phyloP scores from a whole-genome alignment of 2,329 filamentous ascomycete species.

The Paraconiothyrium brasiliense region DNA sequence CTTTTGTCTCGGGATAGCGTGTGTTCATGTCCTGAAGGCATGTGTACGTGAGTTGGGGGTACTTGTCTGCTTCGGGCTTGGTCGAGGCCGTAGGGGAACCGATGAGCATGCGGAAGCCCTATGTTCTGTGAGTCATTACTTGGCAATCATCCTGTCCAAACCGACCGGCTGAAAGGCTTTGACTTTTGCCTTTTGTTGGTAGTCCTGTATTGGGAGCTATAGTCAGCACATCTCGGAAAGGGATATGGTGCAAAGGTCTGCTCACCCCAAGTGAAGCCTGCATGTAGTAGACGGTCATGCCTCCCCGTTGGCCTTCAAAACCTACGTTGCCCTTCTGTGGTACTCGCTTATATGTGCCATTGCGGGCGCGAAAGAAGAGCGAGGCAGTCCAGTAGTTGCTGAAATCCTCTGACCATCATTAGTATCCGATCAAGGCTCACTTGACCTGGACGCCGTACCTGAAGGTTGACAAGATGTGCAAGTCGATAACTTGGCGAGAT shows the following conservation, averaged over 20 bases:
- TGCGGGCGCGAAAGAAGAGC: conserved; percentile 34
- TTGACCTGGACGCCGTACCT: conserved; percentile 27
- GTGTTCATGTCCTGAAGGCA: conserved; percentile 54
- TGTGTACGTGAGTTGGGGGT: conserved; percentile 57
- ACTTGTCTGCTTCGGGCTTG: conserved; percentile 48
- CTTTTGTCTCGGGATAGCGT: conserved; percentile 51
- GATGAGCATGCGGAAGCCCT: conserved; percentile 41
- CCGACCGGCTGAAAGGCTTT: conserved; percentile 53
- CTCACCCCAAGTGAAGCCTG: conserved; percentile 32
- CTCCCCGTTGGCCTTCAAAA: conserved; percentile 39
- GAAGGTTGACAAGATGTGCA: conserved; percentile 39
- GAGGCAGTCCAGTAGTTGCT: conserved; percentile 42
- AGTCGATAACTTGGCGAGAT: conserved; percentile 32
- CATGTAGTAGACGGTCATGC: conserved; percentile 44
- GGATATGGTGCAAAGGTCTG: background rate
- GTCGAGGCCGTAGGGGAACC: conserved; percentile 35
- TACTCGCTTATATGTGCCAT: conserved; percentile 39
- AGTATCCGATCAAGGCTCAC: background rate
- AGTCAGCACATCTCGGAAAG: background rate
- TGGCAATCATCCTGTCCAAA: no score
- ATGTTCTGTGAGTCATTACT: background rate
- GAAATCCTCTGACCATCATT: conserved; percentile 20
- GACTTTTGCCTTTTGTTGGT: conserved; percentile 46
- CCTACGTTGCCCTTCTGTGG: conserved; percentile 33
- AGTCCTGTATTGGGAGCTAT: conserved; percentile 16